phyloP scores from a whole-genome alignment of 768 basidiomycete species.

The Hygrophorus pudorinus region DNA sequence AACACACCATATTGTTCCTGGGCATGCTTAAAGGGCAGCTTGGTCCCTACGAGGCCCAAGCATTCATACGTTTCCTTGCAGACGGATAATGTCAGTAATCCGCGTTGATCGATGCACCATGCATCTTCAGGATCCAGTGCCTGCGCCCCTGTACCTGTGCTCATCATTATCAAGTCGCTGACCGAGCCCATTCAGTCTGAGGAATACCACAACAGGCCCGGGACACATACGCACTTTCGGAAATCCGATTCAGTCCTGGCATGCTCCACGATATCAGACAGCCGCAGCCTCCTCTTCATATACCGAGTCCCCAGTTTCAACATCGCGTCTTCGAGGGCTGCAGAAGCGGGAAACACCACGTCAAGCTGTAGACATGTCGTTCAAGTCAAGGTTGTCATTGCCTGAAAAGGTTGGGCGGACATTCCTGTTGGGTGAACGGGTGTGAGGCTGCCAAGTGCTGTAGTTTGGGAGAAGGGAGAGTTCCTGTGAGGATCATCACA shows the following conservation, averaged over 20 bases:
- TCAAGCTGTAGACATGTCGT: slow-evolving; percentile 39
- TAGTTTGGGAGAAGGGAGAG: slow-evolving; percentile 16
- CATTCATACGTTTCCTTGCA: slow-evolving; percentile 49
- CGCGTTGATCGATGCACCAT: slow-evolving; percentile 64
- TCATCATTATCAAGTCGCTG: slow-evolving; percentile 31
- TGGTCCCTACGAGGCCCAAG: slow-evolving; percentile 49
- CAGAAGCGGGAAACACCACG: slow-evolving; percentile 43
- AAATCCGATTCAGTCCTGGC: slow-evolving; percentile 7
- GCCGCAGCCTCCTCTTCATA: slow-evolving; percentile 29
- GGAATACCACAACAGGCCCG: slow-evolving; percentile 16
- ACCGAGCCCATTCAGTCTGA: slow-evolving; percentile 20
- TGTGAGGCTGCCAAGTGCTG: slow-evolving; percentile 27
- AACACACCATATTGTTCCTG: slow-evolving; percentile 39
- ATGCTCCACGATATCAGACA: slow-evolving; percentile 34
- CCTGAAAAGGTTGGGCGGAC: slow-evolving; percentile 6
- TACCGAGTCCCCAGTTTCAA: slow-evolving; percentile 33
- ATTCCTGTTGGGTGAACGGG: slow-evolving; percentile 46
- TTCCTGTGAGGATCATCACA: slow-evolving; percentile 5
- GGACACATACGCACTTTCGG: slow-evolving; percentile 4
- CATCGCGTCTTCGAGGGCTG: slow-evolving; percentile 28
- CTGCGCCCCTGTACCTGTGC: slow-evolving; percentile 17
- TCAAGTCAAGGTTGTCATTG: neutral
- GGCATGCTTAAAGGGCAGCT: slow-evolving; percentile 39
- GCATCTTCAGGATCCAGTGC: slow-evolving; percentile 31
- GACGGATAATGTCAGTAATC: slow-evolving; percentile 46